Evolutionary conservation across 495 filamentous ascomycete genomes (phyloP), one percentile per base, ranked within the genome.

Genomic region (Patellaria atrata): DNA sequence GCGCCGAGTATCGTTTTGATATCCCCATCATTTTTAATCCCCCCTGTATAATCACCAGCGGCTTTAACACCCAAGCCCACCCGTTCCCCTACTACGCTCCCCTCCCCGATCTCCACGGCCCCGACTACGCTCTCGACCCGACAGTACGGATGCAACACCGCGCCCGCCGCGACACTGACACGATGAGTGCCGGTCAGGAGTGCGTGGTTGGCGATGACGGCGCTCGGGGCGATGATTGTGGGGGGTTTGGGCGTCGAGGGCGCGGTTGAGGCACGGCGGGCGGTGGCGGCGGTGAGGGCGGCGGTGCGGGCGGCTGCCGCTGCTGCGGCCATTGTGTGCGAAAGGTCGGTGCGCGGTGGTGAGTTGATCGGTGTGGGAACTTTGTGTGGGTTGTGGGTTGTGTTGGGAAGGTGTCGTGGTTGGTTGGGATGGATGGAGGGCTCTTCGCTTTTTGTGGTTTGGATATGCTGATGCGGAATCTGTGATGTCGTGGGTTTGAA

Each of bases 61-160:
- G 34, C 49, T 11, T 15, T 47, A 27, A 50, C 29, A 22, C 52
- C 59, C 50, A 55, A 46, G 21, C 41, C 43, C 39, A 17, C 68
- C 58, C 53, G 53, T 59, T 94, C 85, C 41, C 73, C 68, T 29
- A 94, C 67, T 22, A 89, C 76, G 53, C 78, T 82, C 23, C 71
- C 63, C 8, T 74, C 70, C 0, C 79, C 81, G 29, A 94, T 69
- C 6, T 62, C 70, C 21, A 94, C 68, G 14, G 77, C 70, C 0
- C 79, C 85, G 28, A 68, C 60, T 24, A 65, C 61, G 1, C 79
- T 73, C 46, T 77, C 73, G 45, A 94, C 61, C 31, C 68, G 66
- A 0, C 73, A 68, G 37, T 82, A 78, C 1, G 85, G 85, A 57
- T 94, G 85, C 37, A 94, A 61, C n/a, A 93, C 70, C 11, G 70